These are phyloP conservation scores for Kurtzmaniella natalensis DNA, from an alignment of 1,139 yeast species.

Conservation along the genomic window DNA sequence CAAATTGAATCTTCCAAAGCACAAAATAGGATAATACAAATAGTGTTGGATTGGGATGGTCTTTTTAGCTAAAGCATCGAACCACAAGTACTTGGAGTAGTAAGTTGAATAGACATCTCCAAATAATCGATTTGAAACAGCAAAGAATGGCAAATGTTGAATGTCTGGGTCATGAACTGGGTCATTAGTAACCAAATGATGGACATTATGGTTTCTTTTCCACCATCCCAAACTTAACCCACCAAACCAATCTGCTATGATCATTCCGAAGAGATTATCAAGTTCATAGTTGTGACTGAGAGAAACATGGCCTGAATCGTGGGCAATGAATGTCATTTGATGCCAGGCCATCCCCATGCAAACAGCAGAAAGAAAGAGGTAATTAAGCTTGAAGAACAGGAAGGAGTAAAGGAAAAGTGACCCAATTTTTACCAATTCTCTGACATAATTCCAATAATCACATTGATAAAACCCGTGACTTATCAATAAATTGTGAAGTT, in stretches of 20 bases:
- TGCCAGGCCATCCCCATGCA: constrained; percentile 82
- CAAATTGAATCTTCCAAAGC: constrained; percentile 82
- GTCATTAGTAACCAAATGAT: constrained; percentile 82
- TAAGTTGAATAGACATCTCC: constrained; percentile 72
- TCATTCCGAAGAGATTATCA: constrained; percentile 73
- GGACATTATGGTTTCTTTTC: constrained; percentile 90
- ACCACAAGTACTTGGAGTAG: constrained; percentile 62
- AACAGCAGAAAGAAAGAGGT: constrained; percentile 56
- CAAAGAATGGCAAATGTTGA: constrained; percentile 88
- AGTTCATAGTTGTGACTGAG: constrained; percentile 75
- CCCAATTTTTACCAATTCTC: constrained; percentile 61
- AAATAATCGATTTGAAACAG: constrained; percentile 71
- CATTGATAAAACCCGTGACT: constrained; percentile 66
- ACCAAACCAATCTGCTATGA: constrained; percentile 77
- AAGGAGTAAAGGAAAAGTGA: constrained; percentile 49
- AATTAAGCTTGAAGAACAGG: constrained; percentile 42
- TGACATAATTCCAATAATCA: constrained; percentile 63
- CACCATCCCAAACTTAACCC: constrained; percentile 92
- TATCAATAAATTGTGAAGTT: constrained; percentile 53
- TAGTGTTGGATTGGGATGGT: constrained; percentile 64
- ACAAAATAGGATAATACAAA: constrained; percentile 71
- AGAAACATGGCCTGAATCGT: constrained; percentile 84
- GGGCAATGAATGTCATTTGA: constrained; percentile 82
- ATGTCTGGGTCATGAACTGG: constrained; percentile 94
- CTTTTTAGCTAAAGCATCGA: constrained; percentile 60